Evolutionary conservation across 2,329 filamentous ascomycete species (phyloP), one percentile per base, ranked within the genome.

Genomic region (Microdochium paspali): DNA sequence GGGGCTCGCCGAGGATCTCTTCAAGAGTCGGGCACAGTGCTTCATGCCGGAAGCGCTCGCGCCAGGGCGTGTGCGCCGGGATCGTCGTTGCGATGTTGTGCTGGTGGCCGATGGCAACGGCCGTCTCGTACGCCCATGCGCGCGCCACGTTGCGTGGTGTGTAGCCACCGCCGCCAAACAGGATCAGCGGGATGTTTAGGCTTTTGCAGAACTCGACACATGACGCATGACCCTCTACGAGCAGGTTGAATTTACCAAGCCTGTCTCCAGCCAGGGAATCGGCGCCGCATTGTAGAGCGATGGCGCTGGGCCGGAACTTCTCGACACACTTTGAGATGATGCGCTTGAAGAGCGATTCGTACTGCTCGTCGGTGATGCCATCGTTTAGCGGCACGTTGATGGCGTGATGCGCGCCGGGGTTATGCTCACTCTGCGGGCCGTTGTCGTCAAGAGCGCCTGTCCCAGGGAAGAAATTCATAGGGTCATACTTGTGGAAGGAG

Each of bases 401-500:
- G 45, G 88, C 81, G 64, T 95, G 89, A 64, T 94, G 89, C 23
- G 90, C 87, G 45, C 90, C 90, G 1, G 87, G 82, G 61, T 95
- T 96, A 52, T 85, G 80, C 51, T 90, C 85, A 61, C 86, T 85
- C 57, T 81, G 79, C 1, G 89, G 89, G 0, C 90, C 90, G 46
- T 88, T 95, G 64, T 90, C 86, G 52, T 90, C 84, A 42, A 93
- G 79, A 13, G 80, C 84, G n/a, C 90, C 90, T 0, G 90, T 95
- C 47, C 90, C 90, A 1, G 90, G 90, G 65, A 95, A 96, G 72
- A 95, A 96, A 53, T 74, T 76, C 46, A 73, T 62, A 53, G 84
- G 87, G 58, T 95, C 90, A 67, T 93, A 97, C 66, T 97, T 96
- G 73, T 98, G 93, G 66, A 95, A 96, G 25, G 89, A 95, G 31